Percentiles rank a stretch among this genome's conserved stretches.
Evolutionary conservation across 306 rosid genomes (phyloP).

Genomic region (Clitoria ternatea): DNA sequence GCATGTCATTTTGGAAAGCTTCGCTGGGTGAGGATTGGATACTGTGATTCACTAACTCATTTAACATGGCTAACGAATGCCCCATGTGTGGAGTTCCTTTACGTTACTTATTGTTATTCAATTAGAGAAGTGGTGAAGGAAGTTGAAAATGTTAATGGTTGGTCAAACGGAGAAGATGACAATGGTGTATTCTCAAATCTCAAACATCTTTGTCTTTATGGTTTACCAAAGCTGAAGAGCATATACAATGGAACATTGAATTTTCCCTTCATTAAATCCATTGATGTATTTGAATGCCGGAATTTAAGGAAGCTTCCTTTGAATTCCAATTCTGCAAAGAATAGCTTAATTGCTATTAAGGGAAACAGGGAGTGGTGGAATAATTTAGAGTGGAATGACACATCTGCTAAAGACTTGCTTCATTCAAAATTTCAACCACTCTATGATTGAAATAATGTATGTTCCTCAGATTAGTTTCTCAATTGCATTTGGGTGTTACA

Average conservation of each 20-base stretch:
- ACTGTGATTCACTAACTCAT: neutral
- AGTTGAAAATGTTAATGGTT: no score
- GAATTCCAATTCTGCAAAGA: neutral
- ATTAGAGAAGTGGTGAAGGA: neutral
- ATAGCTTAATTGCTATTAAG: neutral
- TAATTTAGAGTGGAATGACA: constrained; percentile 7
- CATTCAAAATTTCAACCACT: neutral
- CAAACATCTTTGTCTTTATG: accelerated
- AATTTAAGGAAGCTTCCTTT: constrained; percentile 20
- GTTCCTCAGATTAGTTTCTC: no score
- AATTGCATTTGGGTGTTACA: no score
- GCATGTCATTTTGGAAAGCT: neutral
- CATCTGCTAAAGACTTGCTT: neutral
- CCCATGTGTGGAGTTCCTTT: neutral
- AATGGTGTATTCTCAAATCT: constrained; percentile 10
- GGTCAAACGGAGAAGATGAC: no score
- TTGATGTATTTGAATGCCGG: accelerated
- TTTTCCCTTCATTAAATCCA: neutral
- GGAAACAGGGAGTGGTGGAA: neutral
- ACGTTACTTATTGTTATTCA: accelerated
- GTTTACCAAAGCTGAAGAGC: neutral
- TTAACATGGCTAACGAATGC: constrained; percentile 29
- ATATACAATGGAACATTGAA: neutral
- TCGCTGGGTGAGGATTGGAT: accelerated
- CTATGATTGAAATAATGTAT: no score